A percentile compares a stretch with the other conserved stretches of the same genome.
phyloP scores from a whole-genome alignment of 1,284 basidiomycete species.

The Tetrapyrgos nigripes region DNA sequence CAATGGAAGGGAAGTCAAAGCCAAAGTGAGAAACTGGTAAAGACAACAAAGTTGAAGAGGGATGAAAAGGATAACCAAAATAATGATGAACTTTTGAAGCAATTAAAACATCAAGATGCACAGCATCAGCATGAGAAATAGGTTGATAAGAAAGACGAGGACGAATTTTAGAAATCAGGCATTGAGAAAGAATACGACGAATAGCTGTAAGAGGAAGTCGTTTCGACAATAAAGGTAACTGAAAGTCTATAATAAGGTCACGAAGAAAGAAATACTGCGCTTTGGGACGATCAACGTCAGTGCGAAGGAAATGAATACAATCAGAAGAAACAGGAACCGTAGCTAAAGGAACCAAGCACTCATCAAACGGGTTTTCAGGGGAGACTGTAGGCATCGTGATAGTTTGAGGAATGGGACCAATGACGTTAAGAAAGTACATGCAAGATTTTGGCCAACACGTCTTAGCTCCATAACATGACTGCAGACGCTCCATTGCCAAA shows the following conservation, averaged over 20 bases:
- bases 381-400: conserved; percentile 12
- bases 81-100: conserved; percentile 27
- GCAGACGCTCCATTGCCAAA: conserved; percentile 28
- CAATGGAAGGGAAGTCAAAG: conserved; percentile 33
- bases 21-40: conserved; percentile 25
- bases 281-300: conserved; percentile 25
- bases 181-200: conserved; percentile 30
- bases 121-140: conserved; percentile 25
- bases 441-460: conserved; percentile 29
- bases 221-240: conserved; percentile 25
- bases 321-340: conserved; percentile 4
- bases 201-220: conserved; percentile 30
- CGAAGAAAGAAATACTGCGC: conserved; percentile 19
- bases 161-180: conserved; percentile 27
- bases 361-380: background rate
- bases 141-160: conserved; percentile 36
- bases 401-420: background rate
- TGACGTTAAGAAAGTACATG: conserved; percentile 17
- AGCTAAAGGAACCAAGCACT: conserved; percentile 14
- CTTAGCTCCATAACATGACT: conserved; percentile 29
- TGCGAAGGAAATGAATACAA: conserved; percentile 28
- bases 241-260: conserved; percentile 27
- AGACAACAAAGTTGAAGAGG: conserved; percentile 18
- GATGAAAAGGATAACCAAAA: conserved; percentile 28
- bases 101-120: conserved; percentile 17